A percentile compares a stretch with the other conserved stretches of the same genome.
These are phyloP conservation scores for Penicillium sp. DNA, from an alignment of 2,329 filamentous ascomycete genomes.

Conservation along the genomic window DNA sequence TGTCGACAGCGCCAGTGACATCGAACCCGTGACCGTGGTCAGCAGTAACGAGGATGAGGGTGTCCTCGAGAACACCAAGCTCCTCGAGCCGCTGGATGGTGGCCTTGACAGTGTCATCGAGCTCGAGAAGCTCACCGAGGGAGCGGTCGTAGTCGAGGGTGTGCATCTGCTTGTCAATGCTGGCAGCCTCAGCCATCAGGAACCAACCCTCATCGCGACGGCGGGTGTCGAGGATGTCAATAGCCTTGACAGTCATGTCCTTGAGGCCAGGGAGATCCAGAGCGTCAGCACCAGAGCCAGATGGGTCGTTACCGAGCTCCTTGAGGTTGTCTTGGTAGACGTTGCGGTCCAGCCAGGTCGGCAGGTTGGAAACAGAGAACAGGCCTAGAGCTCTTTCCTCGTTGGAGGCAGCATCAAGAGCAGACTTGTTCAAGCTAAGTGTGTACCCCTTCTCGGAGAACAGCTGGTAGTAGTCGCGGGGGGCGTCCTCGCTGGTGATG, in stretches of 20 bases:
- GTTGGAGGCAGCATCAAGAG: constrained; percentile 63
- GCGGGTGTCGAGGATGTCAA: constrained; percentile 74
- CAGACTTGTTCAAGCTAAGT: constrained; percentile 75
- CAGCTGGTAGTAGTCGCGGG: constrained; percentile 67
- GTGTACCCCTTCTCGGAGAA: constrained; percentile 76
- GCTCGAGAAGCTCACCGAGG: constrained; percentile 80
- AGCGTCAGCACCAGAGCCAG: constrained; percentile 67
- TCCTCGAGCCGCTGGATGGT: constrained; percentile 72
- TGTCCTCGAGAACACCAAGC: constrained; percentile 72
- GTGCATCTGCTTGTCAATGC: constrained; percentile 92
- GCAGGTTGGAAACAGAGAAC: constrained; percentile 75
- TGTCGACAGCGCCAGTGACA: constrained; percentile 82
- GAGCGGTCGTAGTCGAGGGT: constrained; percentile 82
- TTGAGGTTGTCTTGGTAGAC: constrained; percentile 74
- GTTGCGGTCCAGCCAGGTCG: constrained; percentile 86
- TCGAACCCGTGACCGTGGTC: constrained; percentile 91
- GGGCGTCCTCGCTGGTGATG: constrained; percentile 63
- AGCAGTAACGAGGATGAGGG: constrained; percentile 79
- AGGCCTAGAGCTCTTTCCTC: constrained; percentile 73
- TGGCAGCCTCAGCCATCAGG: constrained; percentile 85
- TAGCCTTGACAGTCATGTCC: constrained; percentile 87
- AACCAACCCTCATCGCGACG: constrained; percentile 76
- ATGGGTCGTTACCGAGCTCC: constrained; percentile 69
- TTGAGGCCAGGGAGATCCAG: constrained; percentile 81
- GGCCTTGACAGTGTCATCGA: constrained; percentile 80